These are phyloP conservation scores for Schizosaccharomyces pombe DNA, from an alignment of 805 yeast species.

Conservation along the genomic window DNA sequence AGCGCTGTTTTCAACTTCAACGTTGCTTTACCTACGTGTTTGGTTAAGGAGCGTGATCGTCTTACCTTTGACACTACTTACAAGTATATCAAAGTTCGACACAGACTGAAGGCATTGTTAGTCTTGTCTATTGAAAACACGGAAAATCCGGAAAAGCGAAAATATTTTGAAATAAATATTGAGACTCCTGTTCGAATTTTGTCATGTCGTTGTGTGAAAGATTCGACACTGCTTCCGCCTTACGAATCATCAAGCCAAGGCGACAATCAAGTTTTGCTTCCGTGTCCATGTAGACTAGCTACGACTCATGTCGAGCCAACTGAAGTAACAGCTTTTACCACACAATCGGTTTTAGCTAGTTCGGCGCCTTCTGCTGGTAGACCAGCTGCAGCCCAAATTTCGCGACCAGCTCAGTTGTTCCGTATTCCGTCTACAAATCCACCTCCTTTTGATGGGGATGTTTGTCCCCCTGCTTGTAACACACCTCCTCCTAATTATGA, in stretches of 20 bases:
- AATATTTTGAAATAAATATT: slow-evolving; percentile 81
- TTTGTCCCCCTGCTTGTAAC: slow-evolving; percentile 17
- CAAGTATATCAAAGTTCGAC: slow-evolving; percentile 63
- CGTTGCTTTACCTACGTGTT: slow-evolving; percentile 43
- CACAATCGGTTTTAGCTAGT: background rate
- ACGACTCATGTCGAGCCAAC: background rate
- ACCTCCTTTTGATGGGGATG: slow-evolving; percentile 34
- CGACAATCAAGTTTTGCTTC: slow-evolving; percentile 6
- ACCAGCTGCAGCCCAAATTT: background rate
- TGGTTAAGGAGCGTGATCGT: slow-evolving; percentile 16
- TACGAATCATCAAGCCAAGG: slow-evolving; percentile 19
- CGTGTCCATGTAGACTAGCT: slow-evolving; percentile 2
- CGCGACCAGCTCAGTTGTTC: slow-evolving; percentile 30
- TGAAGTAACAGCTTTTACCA: background rate
- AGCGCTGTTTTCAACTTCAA: slow-evolving; percentile 59
- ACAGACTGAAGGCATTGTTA: slow-evolving; percentile 81
- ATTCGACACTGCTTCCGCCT: slow-evolving; percentile 29
- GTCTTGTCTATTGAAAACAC: slow-evolving; percentile 48
- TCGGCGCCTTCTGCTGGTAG: background rate
- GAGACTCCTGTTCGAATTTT: slow-evolving; percentile 82
- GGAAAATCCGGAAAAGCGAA: slow-evolving; percentile 30
- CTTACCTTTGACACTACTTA: slow-evolving; percentile 69
- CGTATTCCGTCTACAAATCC: slow-evolving; percentile 37
- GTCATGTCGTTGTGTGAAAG: slow-evolving; percentile 10
- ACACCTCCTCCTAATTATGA: slow-evolving; percentile 24